Base-by-base conservation (phyloP, 192 early-diverging fungal genomes). In the Coemansia reversa region DNA sequence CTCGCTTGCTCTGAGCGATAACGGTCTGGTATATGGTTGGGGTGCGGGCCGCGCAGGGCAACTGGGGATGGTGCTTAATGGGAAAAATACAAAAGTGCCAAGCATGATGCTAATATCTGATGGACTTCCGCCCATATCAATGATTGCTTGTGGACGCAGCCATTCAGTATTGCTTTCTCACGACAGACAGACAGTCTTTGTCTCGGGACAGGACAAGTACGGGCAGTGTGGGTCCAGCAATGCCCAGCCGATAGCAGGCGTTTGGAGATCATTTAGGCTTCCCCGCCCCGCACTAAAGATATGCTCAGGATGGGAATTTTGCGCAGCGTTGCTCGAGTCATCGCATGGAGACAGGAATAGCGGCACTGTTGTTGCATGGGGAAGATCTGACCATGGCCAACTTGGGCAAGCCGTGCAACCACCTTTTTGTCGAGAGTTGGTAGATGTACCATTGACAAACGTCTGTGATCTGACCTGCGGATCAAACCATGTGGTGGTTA, bases 321-420 rank as follows among this genome's bases (percentile, higher is more conserved):
- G 71, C 42, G 70, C 67, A 18, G 79, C 88, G 35, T 72, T 68
- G 86, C 9, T 93, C 86, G 90, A 86, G 84, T 55, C 85, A 74
- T 52, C 82, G 76, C 49, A 83, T 65, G 9, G 74, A 42, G 32
- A 48, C 75, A 7, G 50, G 70, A 28, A 57, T 58, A 20, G 51
- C 16, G 67, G 73, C 18, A 33, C 59, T 14, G 55, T 89, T 18
- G 58, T 73, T 0, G 79, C 84, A 53, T 93, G 91, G 92, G 94
- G 94, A 3, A 74, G 94, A 19, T 83, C 83, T 20, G 90, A 93
- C 64, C 86, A 90, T 61, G 86, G 86, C 22, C 92, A 94, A 62
- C 75, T 92, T 33, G 87, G 51, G 12, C 51, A 19, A 16, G 45
- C 12, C 12, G 42, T 29, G 9, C 18, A 23, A 22, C 53, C 6